These are phyloP conservation scores for Nemania sp. DNA, from an alignment of 2,329 filamentous ascomycete genomes.

Conservation along the genomic window DNA sequence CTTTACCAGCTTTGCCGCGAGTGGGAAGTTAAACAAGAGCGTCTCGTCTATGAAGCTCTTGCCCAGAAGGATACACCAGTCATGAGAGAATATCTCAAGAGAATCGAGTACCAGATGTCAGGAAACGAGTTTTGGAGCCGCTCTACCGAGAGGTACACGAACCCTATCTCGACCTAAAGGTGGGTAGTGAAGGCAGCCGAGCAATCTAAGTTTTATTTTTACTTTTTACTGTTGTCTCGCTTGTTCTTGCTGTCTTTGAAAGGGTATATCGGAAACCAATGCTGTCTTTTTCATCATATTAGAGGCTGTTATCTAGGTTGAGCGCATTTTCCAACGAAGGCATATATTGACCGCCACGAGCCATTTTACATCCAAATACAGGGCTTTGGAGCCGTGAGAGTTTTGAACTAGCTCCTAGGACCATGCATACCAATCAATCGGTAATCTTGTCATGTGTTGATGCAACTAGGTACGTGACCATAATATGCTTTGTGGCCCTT, in stretches of 20 bases:
- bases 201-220: neutral
- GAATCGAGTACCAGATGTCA: conserved; percentile 5
- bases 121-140: conserved; percentile 16
- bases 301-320: neutral
- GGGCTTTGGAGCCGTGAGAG: too few species aligned
- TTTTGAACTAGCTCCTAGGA: too few species aligned
- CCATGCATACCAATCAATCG: too few species aligned
- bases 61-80: neutral
- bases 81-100: conserved; percentile 1
- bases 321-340: too few species aligned
- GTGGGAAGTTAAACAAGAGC: conserved; percentile 13
- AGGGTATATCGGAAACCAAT: neutral
- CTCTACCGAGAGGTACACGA: neutral
- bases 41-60: neutral
- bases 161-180: neutral
- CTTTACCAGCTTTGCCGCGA: conserved; percentile 16
- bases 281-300: neutral
- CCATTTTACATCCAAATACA: too few species aligned
- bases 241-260: conserved; percentile 3
- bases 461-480: too few species aligned
- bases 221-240: neutral
- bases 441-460: too few species aligned
- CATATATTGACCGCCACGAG: too few species aligned
- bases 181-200: neutral
- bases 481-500: too few species aligned